phyloP scores from a whole-genome alignment of 257 asterid species.

The Perilla frutescens region DNA sequence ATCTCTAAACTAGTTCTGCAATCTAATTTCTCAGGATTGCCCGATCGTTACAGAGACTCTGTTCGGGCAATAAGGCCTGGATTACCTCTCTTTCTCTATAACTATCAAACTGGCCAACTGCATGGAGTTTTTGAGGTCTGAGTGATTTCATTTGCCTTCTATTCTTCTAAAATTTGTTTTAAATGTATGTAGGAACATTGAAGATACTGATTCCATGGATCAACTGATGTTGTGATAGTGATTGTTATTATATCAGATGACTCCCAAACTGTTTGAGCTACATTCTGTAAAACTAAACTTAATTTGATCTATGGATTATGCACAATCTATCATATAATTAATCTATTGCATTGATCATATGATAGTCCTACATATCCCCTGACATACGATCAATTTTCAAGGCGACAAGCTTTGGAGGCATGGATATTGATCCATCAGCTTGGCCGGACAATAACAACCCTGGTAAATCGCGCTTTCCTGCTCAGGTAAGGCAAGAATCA shows the following conservation, averaged over 20 bases:
- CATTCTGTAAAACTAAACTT: too few species aligned
- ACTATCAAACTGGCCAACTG: neutral
- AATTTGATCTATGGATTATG: too few species aligned
- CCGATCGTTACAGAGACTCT: neutral
- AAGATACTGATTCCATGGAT: too few species aligned
- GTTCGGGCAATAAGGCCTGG: neutral
- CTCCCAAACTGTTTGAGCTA: too few species aligned
- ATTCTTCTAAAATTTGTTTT: neutral
- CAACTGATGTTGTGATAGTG: too few species aligned
- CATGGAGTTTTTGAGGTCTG: neutral
- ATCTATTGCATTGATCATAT: too few species aligned
- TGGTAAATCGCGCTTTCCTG: conserved; percentile 58
- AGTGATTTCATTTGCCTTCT: neutral
- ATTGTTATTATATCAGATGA: too few species aligned
- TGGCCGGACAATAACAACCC: conserved; percentile 45
- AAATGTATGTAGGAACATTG: too few species aligned
- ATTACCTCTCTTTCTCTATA: neutral
- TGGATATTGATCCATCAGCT: conserved; percentile 76
- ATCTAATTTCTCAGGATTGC: neutral
- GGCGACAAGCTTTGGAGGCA: conserved; percentile 85
- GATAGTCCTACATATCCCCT: too few species aligned
- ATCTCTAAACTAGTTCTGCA: neutral
- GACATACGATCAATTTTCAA: conserved; percentile 12
- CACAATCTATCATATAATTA: too few species aligned
- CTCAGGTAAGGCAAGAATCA: conserved; percentile 57